Conservation (phyloP, 169 alveolate genomes). For the Perkinsus marinus region DNA sequence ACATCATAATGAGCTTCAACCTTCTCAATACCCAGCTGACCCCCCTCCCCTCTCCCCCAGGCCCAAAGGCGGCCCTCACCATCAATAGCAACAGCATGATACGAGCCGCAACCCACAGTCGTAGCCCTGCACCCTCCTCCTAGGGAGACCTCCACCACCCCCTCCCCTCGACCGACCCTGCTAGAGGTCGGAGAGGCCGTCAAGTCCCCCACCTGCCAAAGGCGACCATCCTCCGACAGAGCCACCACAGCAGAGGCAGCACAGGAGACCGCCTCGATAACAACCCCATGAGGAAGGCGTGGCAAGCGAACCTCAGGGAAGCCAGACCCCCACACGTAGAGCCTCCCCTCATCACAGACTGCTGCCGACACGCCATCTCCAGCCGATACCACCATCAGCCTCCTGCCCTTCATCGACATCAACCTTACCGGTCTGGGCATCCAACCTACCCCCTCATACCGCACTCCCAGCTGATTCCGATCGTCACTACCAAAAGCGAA, state of each 20-base stretch:
- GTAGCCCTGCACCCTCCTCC: conserved; percentile 7
- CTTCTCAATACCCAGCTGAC: background rate
- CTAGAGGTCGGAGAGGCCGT: background rate
- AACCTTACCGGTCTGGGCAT: background rate
- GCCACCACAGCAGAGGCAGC: background rate
- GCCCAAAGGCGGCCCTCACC: conserved; percentile 39
- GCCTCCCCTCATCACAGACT: background rate
- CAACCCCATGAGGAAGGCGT: background rate
- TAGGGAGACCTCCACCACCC: background rate
- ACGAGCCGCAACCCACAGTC: conserved; percentile 38
- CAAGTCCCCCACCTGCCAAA: background rate
- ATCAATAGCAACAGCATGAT: conserved; percentile 35
- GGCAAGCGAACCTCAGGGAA: background rate
- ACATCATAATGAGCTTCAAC: background rate
- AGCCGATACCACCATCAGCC: background rate
- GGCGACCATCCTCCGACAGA: background rate
- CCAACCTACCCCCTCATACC: background rate
- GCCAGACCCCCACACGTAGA: background rate
- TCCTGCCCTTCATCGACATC: background rate
- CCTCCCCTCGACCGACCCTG: background rate
- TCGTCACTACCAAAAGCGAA: background rate
- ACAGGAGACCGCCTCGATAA: background rate
- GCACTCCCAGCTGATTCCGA: background rate
- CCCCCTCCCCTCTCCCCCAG: conserved; percentile 34
- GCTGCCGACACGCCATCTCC: background rate